phyloP scores from a whole-genome alignment of 2,329 filamentous ascomycete genomes.

The Mariannaea sp. region DNA sequence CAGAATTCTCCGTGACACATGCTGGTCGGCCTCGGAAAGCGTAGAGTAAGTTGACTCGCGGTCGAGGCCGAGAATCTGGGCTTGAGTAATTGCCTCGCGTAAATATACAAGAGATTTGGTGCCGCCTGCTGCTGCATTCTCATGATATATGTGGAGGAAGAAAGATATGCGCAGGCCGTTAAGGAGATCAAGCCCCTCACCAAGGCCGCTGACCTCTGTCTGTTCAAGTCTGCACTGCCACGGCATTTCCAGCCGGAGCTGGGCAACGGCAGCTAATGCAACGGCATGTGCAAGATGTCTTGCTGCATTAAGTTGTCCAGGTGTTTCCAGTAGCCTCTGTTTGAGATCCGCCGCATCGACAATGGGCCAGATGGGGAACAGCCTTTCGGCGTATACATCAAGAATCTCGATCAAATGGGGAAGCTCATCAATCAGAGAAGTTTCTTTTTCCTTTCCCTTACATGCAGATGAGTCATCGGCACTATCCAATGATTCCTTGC shows the following conservation, averaged over 20 bases:
- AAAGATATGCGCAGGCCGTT: slow-evolving; percentile 53
- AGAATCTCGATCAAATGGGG: slow-evolving; percentile 41
- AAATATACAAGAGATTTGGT: slow-evolving; percentile 53
- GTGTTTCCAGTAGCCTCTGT: slow-evolving; percentile 41
- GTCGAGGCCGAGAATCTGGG: slow-evolving; percentile 55
- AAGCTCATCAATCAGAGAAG: slow-evolving; percentile 27
- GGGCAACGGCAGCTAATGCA: slow-evolving; percentile 53
- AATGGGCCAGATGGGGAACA: slow-evolving; percentile 59
- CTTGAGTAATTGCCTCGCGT: slow-evolving; percentile 56
- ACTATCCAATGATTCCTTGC: slow-evolving; percentile 18
- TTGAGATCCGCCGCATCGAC: slow-evolving; percentile 51
- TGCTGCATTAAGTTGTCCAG: slow-evolving; percentile 39
- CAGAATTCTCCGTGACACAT: slow-evolving; percentile 51
- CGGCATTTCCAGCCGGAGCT: slow-evolving; percentile 49
- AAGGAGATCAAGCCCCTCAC: slow-evolving; percentile 42
- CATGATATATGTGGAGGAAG: slow-evolving; percentile 57
- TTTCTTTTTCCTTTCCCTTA: slow-evolving; percentile 6
- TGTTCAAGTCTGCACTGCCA: slow-evolving; percentile 36
- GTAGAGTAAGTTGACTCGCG: slow-evolving; percentile 47
- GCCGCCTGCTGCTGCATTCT: slow-evolving; percentile 53
- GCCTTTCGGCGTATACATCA: slow-evolving; percentile 53
- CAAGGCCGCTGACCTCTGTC: slow-evolving; percentile 36
- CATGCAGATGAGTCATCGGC: slow-evolving; percentile 10
- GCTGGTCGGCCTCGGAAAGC: slow-evolving; percentile 46
- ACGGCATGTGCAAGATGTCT: slow-evolving; percentile 52